Evolutionary conservation across 2,329 filamentous ascomycete genomes (phyloP), one percentile per base, ranked within the genome.

Genomic region (Sclerotinia nivalis): DNA sequence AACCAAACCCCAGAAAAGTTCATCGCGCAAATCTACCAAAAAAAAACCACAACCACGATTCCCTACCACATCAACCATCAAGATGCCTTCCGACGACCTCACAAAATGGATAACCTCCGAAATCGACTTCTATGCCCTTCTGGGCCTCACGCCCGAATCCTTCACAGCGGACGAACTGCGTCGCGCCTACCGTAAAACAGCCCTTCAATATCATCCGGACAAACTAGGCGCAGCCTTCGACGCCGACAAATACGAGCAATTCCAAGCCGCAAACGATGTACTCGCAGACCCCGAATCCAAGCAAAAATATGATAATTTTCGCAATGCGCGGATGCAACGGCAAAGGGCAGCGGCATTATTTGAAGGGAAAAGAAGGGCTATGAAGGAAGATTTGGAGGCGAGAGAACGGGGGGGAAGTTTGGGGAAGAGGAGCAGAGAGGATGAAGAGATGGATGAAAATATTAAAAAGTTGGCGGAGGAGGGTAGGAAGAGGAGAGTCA

Each of bases 151-250:
- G 4, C 72, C 75, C 68, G 74, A 76, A 65, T 71, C 72, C 25
- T 76, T 70, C 70, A 73, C 74, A 0, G 71, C 71, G 50, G 76
- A 76, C 9, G 76, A 77, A 71, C 71, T 78, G 9, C 75, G 77
- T 45, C 76, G 77, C 74, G 93, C 93, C 58, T 97, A 95, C 84
- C 88, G 93, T 71, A 92, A 92, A 76, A 89, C 90, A 43, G 93
- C 93, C 4, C 84, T 97, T n/a, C 93, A 93, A 77, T 93, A 94
- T 83, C 95, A 98, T 80, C 95, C 95, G 0, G 95, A 98, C 85
- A 97, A 97, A 82, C 89, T 94, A 69, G 87, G 89, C 73, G 88
- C 87, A 66, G 83, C 85, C 50, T 93, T 91, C 75, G 93, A 96
- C 74, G 85, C 92, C 59, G 89, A 90, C 69, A 92, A 91, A 77